Percentiles rank a stretch among this genome's conserved stretches.
Evolutionary conservation across 768 basidiomycete species (phyloP).

Genomic region (Obba rivulosa): DNA sequence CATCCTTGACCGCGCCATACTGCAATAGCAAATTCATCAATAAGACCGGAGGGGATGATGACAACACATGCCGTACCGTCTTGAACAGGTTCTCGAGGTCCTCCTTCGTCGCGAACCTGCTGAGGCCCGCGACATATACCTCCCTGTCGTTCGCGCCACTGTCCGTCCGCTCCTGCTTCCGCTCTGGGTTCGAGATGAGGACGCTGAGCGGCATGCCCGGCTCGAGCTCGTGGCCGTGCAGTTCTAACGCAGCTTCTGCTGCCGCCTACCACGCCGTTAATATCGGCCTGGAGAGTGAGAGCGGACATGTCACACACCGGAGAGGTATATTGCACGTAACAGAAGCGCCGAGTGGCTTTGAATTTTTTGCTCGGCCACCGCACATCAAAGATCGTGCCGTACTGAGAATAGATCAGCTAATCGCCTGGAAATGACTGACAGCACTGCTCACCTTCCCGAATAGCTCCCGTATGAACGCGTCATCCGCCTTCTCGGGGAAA

Average conservation of each 20-base stretch:
- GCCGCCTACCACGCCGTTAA: constrained; percentile 35
- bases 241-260: constrained; percentile 73
- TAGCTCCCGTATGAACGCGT: constrained; percentile 64
- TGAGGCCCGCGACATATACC: constrained; percentile 84
- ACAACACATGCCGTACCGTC: constrained; percentile 42
- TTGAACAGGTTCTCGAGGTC: constrained; percentile 80
- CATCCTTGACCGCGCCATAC: constrained; percentile 80
- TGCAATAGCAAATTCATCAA: constrained; percentile 24
- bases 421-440: not conserved
- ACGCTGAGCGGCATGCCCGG: constrained; percentile 68
- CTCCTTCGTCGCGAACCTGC: constrained; percentile 65
- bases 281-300: too few species aligned
- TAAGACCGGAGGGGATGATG: not conserved
- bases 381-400: constrained; percentile 87
- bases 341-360: constrained; percentile 86
- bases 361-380: constrained; percentile 99
- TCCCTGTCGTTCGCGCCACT: constrained; percentile 79
- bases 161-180: constrained; percentile 87
- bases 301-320: constrained; percentile 49
- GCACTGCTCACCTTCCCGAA: constrained; percentile 63
- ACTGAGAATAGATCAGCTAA: constrained; percentile 39
- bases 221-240: constrained; percentile 74
- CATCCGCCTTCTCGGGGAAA: constrained; percentile 83
- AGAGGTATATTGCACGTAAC: constrained; percentile 87
- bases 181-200: constrained; percentile 83